phyloP scores from a whole-genome alignment of 495 filamentous ascomycete species.

The Penicillium flavigenum region DNA sequence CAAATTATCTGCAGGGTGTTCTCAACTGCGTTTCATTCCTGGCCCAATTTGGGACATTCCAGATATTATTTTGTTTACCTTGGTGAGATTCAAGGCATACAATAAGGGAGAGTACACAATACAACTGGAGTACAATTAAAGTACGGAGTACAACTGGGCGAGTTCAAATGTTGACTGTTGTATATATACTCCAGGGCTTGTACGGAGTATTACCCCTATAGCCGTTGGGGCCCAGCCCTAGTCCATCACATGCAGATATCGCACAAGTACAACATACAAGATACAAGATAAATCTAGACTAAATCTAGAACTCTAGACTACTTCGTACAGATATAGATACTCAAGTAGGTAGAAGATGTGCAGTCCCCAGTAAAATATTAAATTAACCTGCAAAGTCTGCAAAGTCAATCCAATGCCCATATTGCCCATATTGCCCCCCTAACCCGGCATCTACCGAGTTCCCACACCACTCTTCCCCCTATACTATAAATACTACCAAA shows the following conservation, averaged over 20 bases:
- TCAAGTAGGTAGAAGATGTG: not conserved
- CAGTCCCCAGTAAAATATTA: not conserved
- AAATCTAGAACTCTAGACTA: too few species aligned
- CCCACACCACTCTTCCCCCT: slow-evolving; percentile 6
- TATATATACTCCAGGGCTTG: not conserved
- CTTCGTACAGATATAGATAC: not conserved
- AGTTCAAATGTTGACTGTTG: not conserved
- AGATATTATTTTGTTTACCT: not conserved
- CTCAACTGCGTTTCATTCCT: slow-evolving; percentile 12
- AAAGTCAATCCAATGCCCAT: not conserved
- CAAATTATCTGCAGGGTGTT: slow-evolving; percentile 10
- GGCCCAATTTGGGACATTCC: not conserved
- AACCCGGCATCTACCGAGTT: slow-evolving; percentile 19
- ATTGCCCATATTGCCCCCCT: not conserved
- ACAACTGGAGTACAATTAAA: too few species aligned
- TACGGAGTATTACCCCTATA: not conserved
- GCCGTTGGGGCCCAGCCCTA: slow-evolving; percentile 16
- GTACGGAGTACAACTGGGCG: too few species aligned
- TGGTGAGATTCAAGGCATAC: not conserved
- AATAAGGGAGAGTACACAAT: too few species aligned
- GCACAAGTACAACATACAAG: not conserved
- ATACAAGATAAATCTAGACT: not conserved
- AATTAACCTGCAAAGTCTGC: not conserved
- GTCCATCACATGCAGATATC: not conserved
- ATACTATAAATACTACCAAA: not conserved